phyloP scores from a whole-genome alignment of 345 rosid genomes.

The Hibiscus tridactylites region DNA sequence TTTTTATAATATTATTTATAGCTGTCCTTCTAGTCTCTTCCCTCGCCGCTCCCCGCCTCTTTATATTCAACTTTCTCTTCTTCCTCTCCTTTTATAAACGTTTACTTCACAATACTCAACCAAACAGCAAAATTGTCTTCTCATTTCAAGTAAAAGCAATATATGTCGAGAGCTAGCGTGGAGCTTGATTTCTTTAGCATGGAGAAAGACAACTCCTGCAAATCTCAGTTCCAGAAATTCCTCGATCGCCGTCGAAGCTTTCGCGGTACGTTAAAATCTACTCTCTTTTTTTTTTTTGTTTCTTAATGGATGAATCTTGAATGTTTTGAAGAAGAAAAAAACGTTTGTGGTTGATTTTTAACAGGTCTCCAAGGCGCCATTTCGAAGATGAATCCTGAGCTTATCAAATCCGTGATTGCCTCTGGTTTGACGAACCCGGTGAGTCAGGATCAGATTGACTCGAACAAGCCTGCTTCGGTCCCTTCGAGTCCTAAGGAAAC shows the following conservation, averaged over 20 bases:
- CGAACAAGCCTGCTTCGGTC: constrained; percentile 23
- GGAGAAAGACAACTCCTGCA: constrained; percentile 37
- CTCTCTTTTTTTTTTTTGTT: neutral
- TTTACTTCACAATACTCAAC: neutral
- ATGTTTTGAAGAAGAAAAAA: neutral
- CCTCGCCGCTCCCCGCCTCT: neutral
- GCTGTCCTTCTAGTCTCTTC: too few relatives aligned
- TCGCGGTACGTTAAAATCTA: constrained; percentile 34
- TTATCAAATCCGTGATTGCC: constrained; percentile 61
- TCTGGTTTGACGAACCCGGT: constrained; percentile 23
- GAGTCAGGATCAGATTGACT: constrained; percentile 1
- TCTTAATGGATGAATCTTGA: neutral
- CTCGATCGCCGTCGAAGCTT: constrained; percentile 63
- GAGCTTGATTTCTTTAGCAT: constrained; percentile 72
- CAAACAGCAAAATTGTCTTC: neutral
- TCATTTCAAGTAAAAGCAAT: neutral
- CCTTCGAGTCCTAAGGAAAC: constrained; percentile 48
- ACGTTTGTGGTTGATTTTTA: neutral
- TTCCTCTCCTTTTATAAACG: neutral
- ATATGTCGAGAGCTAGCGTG: constrained; percentile 42
- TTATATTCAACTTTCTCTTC: neutral
- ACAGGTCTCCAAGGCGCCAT: constrained; percentile 68
- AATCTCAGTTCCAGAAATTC: constrained; percentile 38
- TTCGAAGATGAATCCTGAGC: constrained; percentile 71
- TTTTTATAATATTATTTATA: neutral